Evolutionary conservation across 495 filamentous ascomycete genomes (phyloP).

Genomic region (Aspergillus panamensis): DNA sequence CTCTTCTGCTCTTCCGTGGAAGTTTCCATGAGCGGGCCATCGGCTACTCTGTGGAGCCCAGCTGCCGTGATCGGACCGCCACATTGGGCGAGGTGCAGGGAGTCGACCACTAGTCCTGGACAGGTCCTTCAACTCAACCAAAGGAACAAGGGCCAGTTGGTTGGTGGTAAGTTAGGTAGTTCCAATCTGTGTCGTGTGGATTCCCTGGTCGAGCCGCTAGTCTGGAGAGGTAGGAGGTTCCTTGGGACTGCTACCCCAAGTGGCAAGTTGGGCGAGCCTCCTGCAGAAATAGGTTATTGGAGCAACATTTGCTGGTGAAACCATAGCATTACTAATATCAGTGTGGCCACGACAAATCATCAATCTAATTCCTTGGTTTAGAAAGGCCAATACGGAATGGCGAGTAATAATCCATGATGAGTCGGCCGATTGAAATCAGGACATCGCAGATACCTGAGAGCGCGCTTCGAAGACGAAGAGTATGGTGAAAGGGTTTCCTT

Average conservation of each 20-base stretch:
- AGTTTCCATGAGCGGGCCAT: conserved; percentile 30
- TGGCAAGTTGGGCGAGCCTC: conserved; percentile 28
- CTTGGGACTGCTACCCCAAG: conserved; percentile 19
- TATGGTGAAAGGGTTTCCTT: not conserved
- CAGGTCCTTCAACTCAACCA: conserved; percentile 8
- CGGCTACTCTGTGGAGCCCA: conserved; percentile 22
- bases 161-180: not conserved
- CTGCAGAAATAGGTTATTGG: conserved; percentile 12
- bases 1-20: conserved; percentile 18
- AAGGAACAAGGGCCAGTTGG: too few species aligned
- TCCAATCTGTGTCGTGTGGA: conserved; percentile 4
- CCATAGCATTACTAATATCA: not conserved
- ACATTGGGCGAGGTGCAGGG: conserved; percentile 28
- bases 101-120: conserved; percentile 14
- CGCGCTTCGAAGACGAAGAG: not conserved
- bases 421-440: not conserved
- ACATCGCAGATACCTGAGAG: not conserved
- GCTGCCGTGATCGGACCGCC: conserved; percentile 29
- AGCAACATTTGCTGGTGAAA: not conserved
- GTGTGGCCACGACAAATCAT: not conserved
- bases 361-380: too few species aligned
- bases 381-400: too few species aligned
- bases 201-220: conserved; percentile 2
- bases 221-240: conserved; percentile 9
- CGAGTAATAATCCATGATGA: not conserved